Conservation (phyloP, 495 filamentous ascomycete genomes). For the Aspergillus indologenus region DNA sequence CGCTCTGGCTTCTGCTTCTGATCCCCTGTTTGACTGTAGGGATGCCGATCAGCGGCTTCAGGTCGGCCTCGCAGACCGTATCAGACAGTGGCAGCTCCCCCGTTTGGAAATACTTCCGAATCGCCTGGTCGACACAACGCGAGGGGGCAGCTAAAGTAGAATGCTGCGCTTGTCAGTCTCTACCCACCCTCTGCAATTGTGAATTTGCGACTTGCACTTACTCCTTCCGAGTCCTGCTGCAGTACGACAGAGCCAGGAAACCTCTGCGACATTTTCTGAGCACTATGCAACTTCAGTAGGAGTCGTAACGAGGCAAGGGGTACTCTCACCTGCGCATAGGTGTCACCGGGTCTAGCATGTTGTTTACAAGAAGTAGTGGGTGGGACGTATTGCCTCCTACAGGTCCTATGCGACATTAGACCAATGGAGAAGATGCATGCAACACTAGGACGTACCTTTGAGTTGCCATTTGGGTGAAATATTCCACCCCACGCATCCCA, state of each 20-base stretch:
- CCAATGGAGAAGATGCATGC: not conserved
- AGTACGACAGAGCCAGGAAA: slow-evolving; percentile 54
- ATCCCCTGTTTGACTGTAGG: not conserved
- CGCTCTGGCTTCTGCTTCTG: slow-evolving; percentile 11
- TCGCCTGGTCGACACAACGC: slow-evolving; percentile 39
- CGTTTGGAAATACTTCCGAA: slow-evolving; percentile 46
- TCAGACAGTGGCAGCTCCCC: slow-evolving; percentile 42
- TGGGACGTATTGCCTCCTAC: slow-evolving; percentile 43
- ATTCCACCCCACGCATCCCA: slow-evolving; percentile 58
- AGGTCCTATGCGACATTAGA: slow-evolving; percentile 23
- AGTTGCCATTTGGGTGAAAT: slow-evolving; percentile 58
- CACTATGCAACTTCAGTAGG: slow-evolving; percentile 29
- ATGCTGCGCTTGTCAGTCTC: slow-evolving; percentile 33
- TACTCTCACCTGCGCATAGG: slow-evolving; percentile 40
- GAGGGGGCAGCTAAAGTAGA: slow-evolving; percentile 46
- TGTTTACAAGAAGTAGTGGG: slow-evolving; percentile 60
- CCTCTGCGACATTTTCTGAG: slow-evolving; percentile 45
- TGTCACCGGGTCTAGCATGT: slow-evolving; percentile 59
- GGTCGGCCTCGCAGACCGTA: slow-evolving; percentile 39
- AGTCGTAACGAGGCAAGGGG: not conserved
- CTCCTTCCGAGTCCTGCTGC: slow-evolving; percentile 52
- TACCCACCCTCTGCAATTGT: not conserved
- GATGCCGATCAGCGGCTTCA: slow-evolving; percentile 32
- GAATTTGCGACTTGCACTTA: slow-evolving; percentile 30
- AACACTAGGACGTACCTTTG: slow-evolving; percentile 29